These are phyloP conservation scores for Colletotrichum sp. DNA, from an alignment of 2,329 filamentous ascomycete genomes.

Conservation along the genomic window DNA sequence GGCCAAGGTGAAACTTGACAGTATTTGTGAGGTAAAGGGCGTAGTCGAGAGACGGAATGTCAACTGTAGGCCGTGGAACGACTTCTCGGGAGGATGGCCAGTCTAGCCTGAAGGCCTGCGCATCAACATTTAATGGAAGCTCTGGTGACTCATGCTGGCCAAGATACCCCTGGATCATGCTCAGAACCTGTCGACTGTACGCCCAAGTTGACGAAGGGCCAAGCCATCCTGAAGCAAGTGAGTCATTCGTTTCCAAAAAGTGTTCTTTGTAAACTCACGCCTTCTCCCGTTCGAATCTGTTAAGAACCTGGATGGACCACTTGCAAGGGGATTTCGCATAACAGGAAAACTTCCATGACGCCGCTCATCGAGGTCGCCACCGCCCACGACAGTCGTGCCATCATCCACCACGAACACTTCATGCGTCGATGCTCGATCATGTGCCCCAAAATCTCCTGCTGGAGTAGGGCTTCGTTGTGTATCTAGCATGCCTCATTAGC, in stretches of 20 bases:
- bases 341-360: neutral
- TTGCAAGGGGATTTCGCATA: neutral
- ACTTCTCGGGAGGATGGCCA: neutral
- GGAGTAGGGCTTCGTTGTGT: neutral
- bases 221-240: neutral
- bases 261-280: neutral
- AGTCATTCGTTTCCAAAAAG: neutral
- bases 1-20: constrained; percentile 60
- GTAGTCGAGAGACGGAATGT: constrained; percentile 24
- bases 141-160: constrained; percentile 25
- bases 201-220: constrained; percentile 15
- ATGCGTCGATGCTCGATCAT: neutral
- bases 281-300: constrained; percentile 2
- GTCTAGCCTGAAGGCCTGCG: neutral
- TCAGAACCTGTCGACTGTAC: constrained; percentile 11
- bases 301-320: neutral
- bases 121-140: neutral
- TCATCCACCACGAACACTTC: neutral
- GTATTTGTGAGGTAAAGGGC: constrained; percentile 59
- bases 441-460: neutral
- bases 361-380: neutral
- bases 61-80: neutral
- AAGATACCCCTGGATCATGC: constrained; percentile 23
- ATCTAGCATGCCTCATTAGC: neutral
- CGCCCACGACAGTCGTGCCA: neutral